Conservation (phyloP, 768 basidiomycete genomes). For the Boletus sp. region DNA sequence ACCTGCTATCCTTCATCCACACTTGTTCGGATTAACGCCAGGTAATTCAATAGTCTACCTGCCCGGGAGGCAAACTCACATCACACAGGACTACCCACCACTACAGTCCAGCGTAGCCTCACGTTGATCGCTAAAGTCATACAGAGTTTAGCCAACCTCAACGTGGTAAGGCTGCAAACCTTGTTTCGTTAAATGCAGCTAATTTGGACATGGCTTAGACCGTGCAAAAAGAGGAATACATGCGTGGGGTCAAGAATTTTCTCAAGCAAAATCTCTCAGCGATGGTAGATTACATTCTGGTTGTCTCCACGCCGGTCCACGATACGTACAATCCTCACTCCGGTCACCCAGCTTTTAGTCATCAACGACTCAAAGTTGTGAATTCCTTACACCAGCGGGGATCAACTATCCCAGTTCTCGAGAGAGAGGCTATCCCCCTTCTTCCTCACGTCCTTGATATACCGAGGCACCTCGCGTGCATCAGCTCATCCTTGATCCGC, state of each 20-base stretch:
- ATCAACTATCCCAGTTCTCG: slow-evolving; percentile 52
- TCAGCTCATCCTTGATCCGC: slow-evolving; percentile 76
- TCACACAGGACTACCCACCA: slow-evolving; percentile 58
- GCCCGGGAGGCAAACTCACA: slow-evolving; percentile 8
- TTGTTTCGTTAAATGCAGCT: slow-evolving; percentile 1
- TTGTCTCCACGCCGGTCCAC: slow-evolving; percentile 59
- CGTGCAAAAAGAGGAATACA: slow-evolving; percentile 76
- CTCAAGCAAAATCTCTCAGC: slow-evolving; percentile 57
- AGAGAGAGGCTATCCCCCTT: slow-evolving; percentile 68
- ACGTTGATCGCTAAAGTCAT: slow-evolving; percentile 87
- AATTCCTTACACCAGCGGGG: slow-evolving; percentile 59
- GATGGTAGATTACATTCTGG: slow-evolving; percentile 78
- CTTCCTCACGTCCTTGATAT: slow-evolving; percentile 77
- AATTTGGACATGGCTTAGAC: slow-evolving; percentile 36
- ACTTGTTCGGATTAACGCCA: slow-evolving; percentile 74
- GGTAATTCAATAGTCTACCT: slow-evolving; percentile 42
- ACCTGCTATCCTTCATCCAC: slow-evolving; percentile 86
- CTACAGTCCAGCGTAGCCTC: slow-evolving; percentile 72
- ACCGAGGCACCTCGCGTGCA: slow-evolving; percentile 71
- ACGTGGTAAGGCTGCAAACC: slow-evolving; percentile 47
- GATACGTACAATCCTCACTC: slow-evolving; percentile 27
- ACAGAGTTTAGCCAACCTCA: slow-evolving; percentile 85
- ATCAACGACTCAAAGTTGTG: slow-evolving; percentile 52
- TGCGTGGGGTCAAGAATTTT: slow-evolving; percentile 76
- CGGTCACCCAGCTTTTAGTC: slow-evolving; percentile 36